These are phyloP conservation scores for Quercus aquifolioides DNA, from an alignment of 306 rosid genomes.

Conservation along the genomic window DNA sequence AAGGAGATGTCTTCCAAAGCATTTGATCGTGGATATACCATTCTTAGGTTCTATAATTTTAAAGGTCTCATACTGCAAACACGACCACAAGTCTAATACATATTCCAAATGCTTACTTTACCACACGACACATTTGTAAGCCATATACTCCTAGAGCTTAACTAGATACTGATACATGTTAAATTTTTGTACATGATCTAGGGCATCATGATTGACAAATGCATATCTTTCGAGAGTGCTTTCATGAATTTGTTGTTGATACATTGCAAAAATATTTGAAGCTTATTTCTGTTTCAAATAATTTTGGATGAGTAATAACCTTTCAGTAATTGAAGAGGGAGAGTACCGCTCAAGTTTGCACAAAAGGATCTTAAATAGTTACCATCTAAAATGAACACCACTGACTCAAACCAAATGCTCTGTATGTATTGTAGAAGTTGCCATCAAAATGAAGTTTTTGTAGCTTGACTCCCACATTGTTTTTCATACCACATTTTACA, in stretches of 20 bases:
- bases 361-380: neutral
- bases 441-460: neutral
- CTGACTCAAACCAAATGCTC: neutral
- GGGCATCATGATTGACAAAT: neutral
- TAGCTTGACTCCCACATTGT: constrained; percentile 1
- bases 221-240: neutral
- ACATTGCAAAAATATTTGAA: neutral
- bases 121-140: neutral
- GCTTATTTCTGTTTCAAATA: neutral
- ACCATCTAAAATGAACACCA: neutral
- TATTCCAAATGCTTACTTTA: neutral
- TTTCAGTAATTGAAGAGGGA: neutral
- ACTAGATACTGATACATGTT: neutral
- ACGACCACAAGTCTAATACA: neutral
- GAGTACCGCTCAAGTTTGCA: neutral
- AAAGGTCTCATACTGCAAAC: neutral
- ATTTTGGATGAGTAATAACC: neutral
- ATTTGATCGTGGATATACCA: neutral
- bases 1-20: neutral
- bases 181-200: neutral
- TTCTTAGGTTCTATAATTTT: neutral
- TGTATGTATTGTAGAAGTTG: neutral
- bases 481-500: constrained; percentile 27
- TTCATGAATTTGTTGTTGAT: neutral
- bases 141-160: neutral